Evolutionary conservation across 352 stramenopile genomes (phyloP), one percentile per base, ranked within the genome.

Genomic region (Phytophthora macrochlamydospora): DNA sequence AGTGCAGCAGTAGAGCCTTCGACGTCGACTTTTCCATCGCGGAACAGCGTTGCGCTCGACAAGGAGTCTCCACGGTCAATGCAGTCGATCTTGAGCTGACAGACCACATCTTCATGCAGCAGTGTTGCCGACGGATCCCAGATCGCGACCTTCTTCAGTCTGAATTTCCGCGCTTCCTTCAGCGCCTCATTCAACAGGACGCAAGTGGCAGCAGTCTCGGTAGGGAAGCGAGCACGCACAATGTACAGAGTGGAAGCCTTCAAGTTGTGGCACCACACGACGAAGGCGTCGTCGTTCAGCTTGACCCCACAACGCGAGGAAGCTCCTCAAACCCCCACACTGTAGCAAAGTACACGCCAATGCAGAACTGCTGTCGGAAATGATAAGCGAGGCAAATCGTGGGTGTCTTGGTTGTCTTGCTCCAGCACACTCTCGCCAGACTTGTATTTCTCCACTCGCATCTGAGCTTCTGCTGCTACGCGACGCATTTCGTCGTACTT

Each of bases 181-280:
- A 86, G 44, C 9, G 75, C 73, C 37, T 71, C 65, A 11, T 49
- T 53, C 29, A 91, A 50, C 18, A 90, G 51, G 8, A 69, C 48
- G 12, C 43, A 48, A 0, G 55, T 49, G 30, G 51, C 59, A 38
- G 65, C 51, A 29, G 57, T 33, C 11, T 31, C 30, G 14, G 29
- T 30, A 0, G 76, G 66, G n/a, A 90, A 71, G 0, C 77, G 71
- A 56, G 75, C 71, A 24, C 72, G 80, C 44, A 86, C 52, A 31
- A 90, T 54, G 59, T 86, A 85, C 40, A 91, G 67, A 56, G 76
- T 80, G 32, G 69, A 75, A 40, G 76, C 79, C 59, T 90, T 90
- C 35, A 88, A 38, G 44, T 89, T 86, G 71, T 90, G 80, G 59
- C 73, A 86, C 83, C 83, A 92, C 11, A 92, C 48, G 9, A 89